Evolutionary conservation across 495 filamentous ascomycete genomes (phyloP).

Genomic region (Pyrenula massariospora): DNA sequence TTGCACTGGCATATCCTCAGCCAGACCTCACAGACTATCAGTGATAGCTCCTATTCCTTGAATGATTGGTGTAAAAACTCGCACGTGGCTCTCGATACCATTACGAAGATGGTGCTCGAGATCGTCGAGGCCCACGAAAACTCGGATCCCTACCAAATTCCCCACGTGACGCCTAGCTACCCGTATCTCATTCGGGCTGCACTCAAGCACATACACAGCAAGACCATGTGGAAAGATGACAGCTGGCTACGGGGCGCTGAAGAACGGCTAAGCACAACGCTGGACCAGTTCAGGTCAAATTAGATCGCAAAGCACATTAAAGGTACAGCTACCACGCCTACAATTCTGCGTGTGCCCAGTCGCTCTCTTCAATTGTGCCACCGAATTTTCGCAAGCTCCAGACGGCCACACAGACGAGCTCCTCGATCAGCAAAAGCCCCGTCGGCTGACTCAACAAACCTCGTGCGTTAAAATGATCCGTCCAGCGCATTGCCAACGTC

Average conservation of each 20-base stretch:
- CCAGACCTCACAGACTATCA: background rate
- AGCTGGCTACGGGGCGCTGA: background rate
- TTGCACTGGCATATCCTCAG: slow-evolving; percentile 6
- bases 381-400: background rate
- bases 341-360: background rate
- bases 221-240: background rate
- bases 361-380: background rate
- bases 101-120: slow-evolving; percentile 12
- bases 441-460: background rate
- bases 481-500: too few relatives aligned
- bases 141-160: slow-evolving; percentile 5
- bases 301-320: background rate
- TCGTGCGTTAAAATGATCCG: too few relatives aligned
- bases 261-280: background rate
- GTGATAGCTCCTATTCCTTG: background rate
- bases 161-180: slow-evolving; percentile 11
- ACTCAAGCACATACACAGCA: slow-evolving; percentile 6
- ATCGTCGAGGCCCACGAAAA: slow-evolving; percentile 11
- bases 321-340: background rate
- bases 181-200: slow-evolving; percentile 12
- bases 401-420: slow-evolving; percentile 2
- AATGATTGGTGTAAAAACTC: slow-evolving; percentile 4
- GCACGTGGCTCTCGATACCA: slow-evolving; percentile 8
- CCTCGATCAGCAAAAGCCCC: slow-evolving; percentile 1
- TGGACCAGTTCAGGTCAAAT: background rate